phyloP scores from a whole-genome alignment of 164 flowering plant species.

The Vitis labrusca region DNA sequence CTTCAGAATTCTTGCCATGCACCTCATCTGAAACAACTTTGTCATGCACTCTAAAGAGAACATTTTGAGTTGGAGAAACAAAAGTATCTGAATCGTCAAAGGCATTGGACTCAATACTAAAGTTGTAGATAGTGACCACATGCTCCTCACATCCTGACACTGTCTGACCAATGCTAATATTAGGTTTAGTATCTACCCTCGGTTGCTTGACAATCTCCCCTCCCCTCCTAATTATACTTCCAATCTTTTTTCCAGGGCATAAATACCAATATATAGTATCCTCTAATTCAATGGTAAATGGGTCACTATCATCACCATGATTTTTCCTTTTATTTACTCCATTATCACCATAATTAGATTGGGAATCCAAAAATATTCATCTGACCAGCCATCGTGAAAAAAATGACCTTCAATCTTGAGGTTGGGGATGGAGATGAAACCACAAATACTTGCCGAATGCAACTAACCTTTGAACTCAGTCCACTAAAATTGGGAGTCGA shows the following conservation, averaged over 20 bases:
- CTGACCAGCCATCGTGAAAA: constrained; percentile 30
- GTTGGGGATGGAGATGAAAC: too few species aligned
- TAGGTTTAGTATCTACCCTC: constrained; percentile 82
- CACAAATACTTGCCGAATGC: too few species aligned
- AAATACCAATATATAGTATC: constrained; percentile 36
- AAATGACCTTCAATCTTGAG: too few species aligned
- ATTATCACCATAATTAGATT: constrained; percentile 37
- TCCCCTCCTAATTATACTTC: constrained; percentile 36
- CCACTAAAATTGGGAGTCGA: too few species aligned
- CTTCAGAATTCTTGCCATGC: constrained; percentile 52
- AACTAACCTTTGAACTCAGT: too few species aligned
- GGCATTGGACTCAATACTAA: constrained; percentile 64
- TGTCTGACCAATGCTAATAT: constrained; percentile 86
- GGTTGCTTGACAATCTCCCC: constrained; percentile 94
- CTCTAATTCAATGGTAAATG: constrained; percentile 50
- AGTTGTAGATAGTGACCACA: constrained; percentile 86
- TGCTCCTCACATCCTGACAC: constrained; percentile 85
- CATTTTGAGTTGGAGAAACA: constrained; percentile 49
- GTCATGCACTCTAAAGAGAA: constrained; percentile 85
- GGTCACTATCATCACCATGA: constrained; percentile 41
- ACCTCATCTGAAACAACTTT: constrained; percentile 62
- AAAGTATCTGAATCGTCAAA: constrained; percentile 46
- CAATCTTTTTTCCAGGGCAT: too few species aligned
- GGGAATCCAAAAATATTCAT: constrained; percentile 41
- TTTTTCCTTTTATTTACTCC: constrained; percentile 38